phyloP scores from a whole-genome alignment of 805 yeast genomes.

The Saccharomycopsis babjevae region DNA sequence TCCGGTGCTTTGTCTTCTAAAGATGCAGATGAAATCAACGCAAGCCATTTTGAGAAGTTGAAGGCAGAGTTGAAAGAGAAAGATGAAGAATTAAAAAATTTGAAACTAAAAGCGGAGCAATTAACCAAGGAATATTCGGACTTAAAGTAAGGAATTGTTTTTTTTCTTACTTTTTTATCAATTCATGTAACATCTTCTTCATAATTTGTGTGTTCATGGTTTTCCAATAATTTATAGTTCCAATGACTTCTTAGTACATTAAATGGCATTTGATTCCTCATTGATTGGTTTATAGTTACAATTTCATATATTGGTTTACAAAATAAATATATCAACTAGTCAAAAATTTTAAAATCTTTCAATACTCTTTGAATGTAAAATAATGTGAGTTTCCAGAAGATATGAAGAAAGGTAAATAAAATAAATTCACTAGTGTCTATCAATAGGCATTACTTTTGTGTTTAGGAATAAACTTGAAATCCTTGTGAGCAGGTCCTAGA shows the following conservation, averaged over 20 bases:
- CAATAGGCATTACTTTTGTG: constrained; percentile 85
- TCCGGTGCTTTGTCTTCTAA: constrained; percentile 22
- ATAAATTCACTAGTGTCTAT: neutral
- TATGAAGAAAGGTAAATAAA: no score
- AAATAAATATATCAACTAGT: no score
- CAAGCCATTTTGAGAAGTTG: constrained; percentile 38
- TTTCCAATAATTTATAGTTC: no score
- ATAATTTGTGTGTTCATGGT: no score
- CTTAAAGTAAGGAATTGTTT: neutral
- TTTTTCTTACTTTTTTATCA: neutral
- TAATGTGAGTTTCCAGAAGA: no score
- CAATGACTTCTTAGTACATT: no score
- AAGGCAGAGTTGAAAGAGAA: constrained; percentile 44
- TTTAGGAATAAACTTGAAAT: constrained; percentile 78
- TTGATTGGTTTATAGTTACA: no score
- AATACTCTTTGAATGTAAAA: no score
- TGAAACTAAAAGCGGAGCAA: constrained; percentile 64
- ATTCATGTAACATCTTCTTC: no score
- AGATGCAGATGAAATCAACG: constrained; percentile 19
- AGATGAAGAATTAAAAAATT: constrained; percentile 51
- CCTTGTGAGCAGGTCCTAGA: constrained; percentile 71
- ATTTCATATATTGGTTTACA: no score
- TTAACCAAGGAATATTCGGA: constrained; percentile 48
- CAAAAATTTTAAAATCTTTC: no score
- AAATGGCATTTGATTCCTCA: no score